Base-by-base conservation (phyloP, 2,329 filamentous ascomycete genomes). In the Exophiala spinifera region DNA sequence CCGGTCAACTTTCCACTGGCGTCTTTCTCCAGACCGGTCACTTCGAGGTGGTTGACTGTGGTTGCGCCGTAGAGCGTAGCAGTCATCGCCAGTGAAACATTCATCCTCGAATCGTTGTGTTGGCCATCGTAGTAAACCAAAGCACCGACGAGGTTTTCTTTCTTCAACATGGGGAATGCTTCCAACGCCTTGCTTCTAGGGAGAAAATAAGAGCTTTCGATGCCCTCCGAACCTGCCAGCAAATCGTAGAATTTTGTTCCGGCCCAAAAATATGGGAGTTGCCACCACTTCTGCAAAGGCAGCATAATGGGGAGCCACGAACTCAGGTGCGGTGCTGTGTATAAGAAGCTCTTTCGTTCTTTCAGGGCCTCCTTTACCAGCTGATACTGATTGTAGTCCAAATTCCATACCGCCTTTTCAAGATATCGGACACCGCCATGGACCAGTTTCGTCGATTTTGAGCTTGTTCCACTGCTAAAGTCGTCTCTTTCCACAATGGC, bases 81-180 rank as follows among this genome's bases (percentile, higher is more conserved):
- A 17, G 90, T 95, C 85, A 92, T 89, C 21, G 88, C 89, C 55
- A 95, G 77, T 4, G 89, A 91, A 28, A 94, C 87, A 67, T 95
- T 95, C 89, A 95, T 95, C 47, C 90, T 83, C 15, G 89, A 94
- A 71, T 95, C 90, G 67, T 95, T 95, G 74, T 95, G 90, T 33
- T 88, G 88, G 63, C 90, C 90, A 73, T 95, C 89, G 69, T 95
- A 95, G 77, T 95, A 95, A 20, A 95, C 89, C 65, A 95, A 75
- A 56, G 89, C 89, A 55, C 90, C 90, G 39, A 91, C 81, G 11
- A 95, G 76, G 61, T 87, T 84, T 34, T 88, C 85, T 67, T 84
- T 86, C 74, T 89, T 91, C 61, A 95, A 73, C 89, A 95, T 94
- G 7, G 90, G 90, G 67, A 95, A 95, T 3, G 87, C 87, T 68